Conservation (phyloP, 805 yeast species). For the Pichia phayaonensis region DNA sequence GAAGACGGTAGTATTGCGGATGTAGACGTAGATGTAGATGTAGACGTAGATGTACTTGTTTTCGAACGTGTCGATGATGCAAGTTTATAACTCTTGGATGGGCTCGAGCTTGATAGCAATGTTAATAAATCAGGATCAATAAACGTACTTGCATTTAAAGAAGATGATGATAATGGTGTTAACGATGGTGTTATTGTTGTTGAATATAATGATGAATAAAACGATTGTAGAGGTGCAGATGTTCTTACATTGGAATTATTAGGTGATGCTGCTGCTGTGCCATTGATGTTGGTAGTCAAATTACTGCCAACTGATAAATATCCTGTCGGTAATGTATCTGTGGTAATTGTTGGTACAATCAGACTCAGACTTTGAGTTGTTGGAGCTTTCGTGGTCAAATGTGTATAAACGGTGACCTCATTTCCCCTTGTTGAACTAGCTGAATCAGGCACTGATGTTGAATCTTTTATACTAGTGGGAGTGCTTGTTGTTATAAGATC, state of each 20-base stretch:
- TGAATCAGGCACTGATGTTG: not conserved
- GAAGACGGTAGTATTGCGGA: not conserved
- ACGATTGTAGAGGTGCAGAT: not conserved
- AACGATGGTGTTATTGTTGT: not conserved
- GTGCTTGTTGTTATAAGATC: not conserved
- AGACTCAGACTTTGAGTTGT: constrained; percentile 1
- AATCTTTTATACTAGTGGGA: not conserved
- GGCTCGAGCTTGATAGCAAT: not conserved
- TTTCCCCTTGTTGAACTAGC: not conserved
- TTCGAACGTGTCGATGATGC: not conserved
- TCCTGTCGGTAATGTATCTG: constrained; percentile 14
- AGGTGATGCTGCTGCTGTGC: not conserved
- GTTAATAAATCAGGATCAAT: not conserved
- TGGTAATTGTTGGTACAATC: constrained; percentile 14
- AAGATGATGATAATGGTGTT: not conserved
- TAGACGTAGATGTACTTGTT: not conserved
- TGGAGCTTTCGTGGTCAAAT: constrained; percentile 1
- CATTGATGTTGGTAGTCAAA: not conserved
- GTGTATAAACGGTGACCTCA: constrained; percentile 10
- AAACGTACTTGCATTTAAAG: not conserved
- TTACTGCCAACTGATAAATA: constrained; percentile 14
- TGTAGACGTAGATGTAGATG: constrained; percentile 1
- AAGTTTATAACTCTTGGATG: not conserved
- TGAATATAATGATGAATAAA: not conserved
- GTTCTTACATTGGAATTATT: not conserved